These are phyloP conservation scores for Neurospora hispaniola DNA, from an alignment of 495 filamentous ascomycete species.

Conservation along the genomic window DNA sequence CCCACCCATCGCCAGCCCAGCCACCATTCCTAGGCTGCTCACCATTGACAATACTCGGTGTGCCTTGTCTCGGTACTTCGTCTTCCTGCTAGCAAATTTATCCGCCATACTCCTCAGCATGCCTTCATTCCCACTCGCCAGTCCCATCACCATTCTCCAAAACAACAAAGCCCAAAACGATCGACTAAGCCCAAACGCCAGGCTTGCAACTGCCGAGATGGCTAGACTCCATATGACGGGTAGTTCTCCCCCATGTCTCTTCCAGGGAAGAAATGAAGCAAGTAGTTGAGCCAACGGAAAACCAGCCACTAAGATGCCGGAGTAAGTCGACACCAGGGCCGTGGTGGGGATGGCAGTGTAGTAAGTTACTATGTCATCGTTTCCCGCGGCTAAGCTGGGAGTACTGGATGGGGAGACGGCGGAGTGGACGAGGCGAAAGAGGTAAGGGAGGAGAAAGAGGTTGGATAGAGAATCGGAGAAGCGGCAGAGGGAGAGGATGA, in stretches of 20 bases:
- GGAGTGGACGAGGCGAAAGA: conserved; percentile 48
- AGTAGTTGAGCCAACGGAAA: conserved; percentile 31
- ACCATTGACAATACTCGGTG: conserved; percentile 75
- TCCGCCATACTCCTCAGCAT: conserved; percentile 74
- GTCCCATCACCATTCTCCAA: conserved; percentile 57
- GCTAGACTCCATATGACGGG: conserved; percentile 61
- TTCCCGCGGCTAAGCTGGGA: conserved; percentile 35
- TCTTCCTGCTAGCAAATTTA: conserved; percentile 56
- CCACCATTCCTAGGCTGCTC: conserved; percentile 64
- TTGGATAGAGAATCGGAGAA: conserved; percentile 39
- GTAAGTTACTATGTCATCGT: conserved; percentile 34
- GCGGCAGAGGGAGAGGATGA: conserved; percentile 41
- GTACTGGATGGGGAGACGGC: conserved; percentile 39
- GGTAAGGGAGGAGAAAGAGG: conserved; percentile 41
- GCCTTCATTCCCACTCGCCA: conserved; percentile 65
- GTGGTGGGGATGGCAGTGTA: background rate
- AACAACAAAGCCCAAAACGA: conserved; percentile 59
- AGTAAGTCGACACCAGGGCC: conserved; percentile 1
- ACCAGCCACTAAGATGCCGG: conserved; percentile 2
- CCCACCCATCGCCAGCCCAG: conserved; percentile 47
- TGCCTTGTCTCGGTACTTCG: conserved; percentile 59
- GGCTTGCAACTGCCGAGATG: conserved; percentile 56
- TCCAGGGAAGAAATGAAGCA: conserved; percentile 54
- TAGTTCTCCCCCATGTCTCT: conserved; percentile 51
- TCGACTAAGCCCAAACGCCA: conserved; percentile 62